Percentiles rank a stretch among this genome's conserved stretches.
These are phyloP conservation scores for Dipodascus geniculatus DNA, from an alignment of 805 yeast genomes.

Conservation along the genomic window DNA sequence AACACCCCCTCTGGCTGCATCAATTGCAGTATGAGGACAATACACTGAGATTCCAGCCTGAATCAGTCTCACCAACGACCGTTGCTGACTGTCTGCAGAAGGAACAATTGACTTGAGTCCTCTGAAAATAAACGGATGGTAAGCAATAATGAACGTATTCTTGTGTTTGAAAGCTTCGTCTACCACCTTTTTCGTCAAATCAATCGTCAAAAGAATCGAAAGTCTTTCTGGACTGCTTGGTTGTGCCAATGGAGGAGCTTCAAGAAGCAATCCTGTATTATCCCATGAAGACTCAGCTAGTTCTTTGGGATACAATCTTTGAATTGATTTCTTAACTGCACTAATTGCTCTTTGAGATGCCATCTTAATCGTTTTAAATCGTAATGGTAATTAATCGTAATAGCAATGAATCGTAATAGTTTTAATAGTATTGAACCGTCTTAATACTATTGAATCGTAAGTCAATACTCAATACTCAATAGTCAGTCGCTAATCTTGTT, in stretches of 20 bases:
- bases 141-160: conserved; percentile 60
- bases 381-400: neutral
- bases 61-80: conserved; percentile 58
- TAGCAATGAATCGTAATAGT: neutral
- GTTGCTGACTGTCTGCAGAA: conserved; percentile 65
- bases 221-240: conserved; percentile 18
- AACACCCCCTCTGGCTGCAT: conserved; percentile 86
- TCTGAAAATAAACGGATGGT: conserved; percentile 88
- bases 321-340: conserved; percentile 35
- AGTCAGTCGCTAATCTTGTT: too few relatives aligned
- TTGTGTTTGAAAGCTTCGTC: conserved; percentile 62
- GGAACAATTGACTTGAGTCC: conserved; percentile 66
- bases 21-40: conserved; percentile 93
- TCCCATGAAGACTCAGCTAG: conserved; percentile 91
- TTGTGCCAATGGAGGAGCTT: conserved; percentile 32
- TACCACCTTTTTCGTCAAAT: conserved; percentile 71
- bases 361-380: neutral
- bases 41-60: conserved; percentile 78
- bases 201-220: conserved; percentile 59
- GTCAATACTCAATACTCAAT: too few relatives aligned
- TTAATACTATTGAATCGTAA: too few relatives aligned
- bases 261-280: conserved; percentile 84
- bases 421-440: neutral
- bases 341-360: conserved; percentile 26
- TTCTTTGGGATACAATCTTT: conserved; percentile 65